Base-by-base conservation (phyloP, 176 grass and related monocot species). In the Metroxylon sagu region DNA sequence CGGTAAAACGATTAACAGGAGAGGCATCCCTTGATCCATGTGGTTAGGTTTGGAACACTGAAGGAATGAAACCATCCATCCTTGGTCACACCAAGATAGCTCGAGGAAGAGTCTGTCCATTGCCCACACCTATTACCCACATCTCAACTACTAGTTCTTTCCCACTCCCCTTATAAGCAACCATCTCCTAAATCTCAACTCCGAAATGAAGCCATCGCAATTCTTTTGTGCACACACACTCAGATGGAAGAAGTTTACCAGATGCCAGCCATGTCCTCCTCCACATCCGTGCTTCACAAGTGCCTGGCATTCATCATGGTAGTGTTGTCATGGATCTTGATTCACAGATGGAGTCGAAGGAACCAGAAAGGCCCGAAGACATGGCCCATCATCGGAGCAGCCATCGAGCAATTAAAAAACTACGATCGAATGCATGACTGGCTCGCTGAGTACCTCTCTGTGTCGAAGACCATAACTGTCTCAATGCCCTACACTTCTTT, bases 381-480 rank as follows among this genome's bases (percentile, higher is more conserved):
- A 60, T 95, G 90, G 90, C 90, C 90, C 0, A 17, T 95, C 67
- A 74, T 95, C 39, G 90, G 83, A 49, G 76, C 85, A 0, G 84
- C 77, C 25, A 58, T 95, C 16, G 90, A 95, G 66, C 90, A 89
- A 51, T 74, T 95, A 19, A 95, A 61, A 77, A 95, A 95, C 71
- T 95, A 89, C 53, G 74, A 89, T 29, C 66, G 83, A 67, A 95
- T 95, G 90, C 90, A 95, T 54, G 86, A 95, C 63, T 95, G 90
- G 90, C 79, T 95, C 2, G 85, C 73, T 0, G 74, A 68, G 49
- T 95, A 95, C 74, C 58, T 95, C 53, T 67, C 79, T 0, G 66
- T 71, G 54, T 48, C 85, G 57, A 68, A 77, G 60, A 82, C 90
- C 51, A 72, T 95, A 28, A 77, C 74, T 56, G 86, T 95, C 48